Percentiles rank a stretch among this genome's conserved stretches.
Conservation (phyloP, 768 basidiomycete genomes). For the Mrakia blollopis region DNA sequence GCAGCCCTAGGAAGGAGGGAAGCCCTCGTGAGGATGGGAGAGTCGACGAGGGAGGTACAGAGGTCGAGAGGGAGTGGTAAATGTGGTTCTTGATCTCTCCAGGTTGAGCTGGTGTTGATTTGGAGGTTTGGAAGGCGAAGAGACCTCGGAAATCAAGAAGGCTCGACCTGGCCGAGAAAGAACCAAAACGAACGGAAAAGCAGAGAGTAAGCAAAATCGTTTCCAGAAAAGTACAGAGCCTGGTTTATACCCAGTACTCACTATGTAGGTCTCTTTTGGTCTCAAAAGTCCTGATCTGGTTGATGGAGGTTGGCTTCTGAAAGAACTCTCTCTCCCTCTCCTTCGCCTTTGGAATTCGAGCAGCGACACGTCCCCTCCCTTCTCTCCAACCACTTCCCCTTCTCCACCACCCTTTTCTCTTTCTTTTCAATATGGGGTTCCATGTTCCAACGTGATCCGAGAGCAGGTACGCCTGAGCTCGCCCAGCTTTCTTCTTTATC, state of each 20-base stretch:
- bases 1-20: not conserved
- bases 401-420: not conserved
- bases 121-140: not conserved
- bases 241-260: no score
- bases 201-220: no score
- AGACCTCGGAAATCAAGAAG: no score
- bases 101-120: not conserved
- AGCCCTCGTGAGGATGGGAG: not conserved
- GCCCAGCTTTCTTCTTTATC: no score
- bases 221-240: no score
- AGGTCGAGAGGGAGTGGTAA: not conserved
- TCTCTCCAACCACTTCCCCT: not conserved
- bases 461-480: constrained; percentile 41
- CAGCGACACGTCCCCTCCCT: not conserved
- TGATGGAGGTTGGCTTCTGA: no score
- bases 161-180: no score
- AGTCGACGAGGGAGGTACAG: not conserved
- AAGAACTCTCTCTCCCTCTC: no score
- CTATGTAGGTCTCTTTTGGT: no score
- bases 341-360: no score
- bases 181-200: not conserved
- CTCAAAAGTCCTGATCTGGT: no score
- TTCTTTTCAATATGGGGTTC: constrained; percentile 21
- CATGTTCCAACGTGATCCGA: constrained; percentile 46
- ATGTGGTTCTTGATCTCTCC: not conserved